A percentile compares a stretch with the other conserved stretches of the same genome.
Evolutionary conservation across 768 basidiomycete genomes (phyloP).

Genomic region (Russula ochroleuca): DNA sequence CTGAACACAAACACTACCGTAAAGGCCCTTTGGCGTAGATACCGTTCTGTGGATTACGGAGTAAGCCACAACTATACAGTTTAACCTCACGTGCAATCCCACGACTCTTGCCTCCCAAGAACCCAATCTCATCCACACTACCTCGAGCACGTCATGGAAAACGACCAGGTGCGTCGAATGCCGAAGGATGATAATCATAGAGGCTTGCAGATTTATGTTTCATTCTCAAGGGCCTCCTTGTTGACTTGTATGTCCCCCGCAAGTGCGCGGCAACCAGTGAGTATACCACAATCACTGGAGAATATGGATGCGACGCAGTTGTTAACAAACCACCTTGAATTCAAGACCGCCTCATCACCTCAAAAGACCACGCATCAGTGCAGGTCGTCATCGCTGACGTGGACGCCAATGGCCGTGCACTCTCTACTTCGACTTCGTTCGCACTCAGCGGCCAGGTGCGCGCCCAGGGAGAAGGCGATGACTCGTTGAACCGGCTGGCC

Average conservation of each 20-base stretch:
- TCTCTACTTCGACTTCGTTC: constrained; percentile 80
- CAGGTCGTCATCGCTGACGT: constrained; percentile 95
- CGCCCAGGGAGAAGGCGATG: constrained; percentile 93
- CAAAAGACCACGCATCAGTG: constrained; percentile 98
- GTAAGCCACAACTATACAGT: constrained; percentile 28
- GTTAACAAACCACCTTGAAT: constrained; percentile 12
- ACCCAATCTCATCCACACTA: neutral
- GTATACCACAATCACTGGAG: constrained; percentile 34
- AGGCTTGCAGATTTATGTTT: neutral
- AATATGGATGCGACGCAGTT: neutral
- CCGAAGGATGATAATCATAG: neutral
- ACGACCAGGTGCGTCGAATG: constrained; percentile 67
- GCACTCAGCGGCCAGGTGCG: constrained; percentile 93
- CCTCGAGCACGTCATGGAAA: constrained; percentile 62
- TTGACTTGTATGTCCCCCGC: constrained; percentile 99
- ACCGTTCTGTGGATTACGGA: too few relatives aligned
- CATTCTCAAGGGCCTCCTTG: constrained; percentile 80
- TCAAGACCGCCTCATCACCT: constrained; percentile 93
- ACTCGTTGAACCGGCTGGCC: constrained; percentile 92
- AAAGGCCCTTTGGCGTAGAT: too few relatives aligned
- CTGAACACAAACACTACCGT: too few relatives aligned
- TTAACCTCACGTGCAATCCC: constrained; percentile 7
- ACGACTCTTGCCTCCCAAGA: neutral
- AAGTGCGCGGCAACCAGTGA: constrained; percentile 97
- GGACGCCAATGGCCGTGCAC: constrained; percentile 79